Base-by-base conservation (phyloP, 2,329 filamentous ascomycete species). In the Neonectria ditissima region DNA sequence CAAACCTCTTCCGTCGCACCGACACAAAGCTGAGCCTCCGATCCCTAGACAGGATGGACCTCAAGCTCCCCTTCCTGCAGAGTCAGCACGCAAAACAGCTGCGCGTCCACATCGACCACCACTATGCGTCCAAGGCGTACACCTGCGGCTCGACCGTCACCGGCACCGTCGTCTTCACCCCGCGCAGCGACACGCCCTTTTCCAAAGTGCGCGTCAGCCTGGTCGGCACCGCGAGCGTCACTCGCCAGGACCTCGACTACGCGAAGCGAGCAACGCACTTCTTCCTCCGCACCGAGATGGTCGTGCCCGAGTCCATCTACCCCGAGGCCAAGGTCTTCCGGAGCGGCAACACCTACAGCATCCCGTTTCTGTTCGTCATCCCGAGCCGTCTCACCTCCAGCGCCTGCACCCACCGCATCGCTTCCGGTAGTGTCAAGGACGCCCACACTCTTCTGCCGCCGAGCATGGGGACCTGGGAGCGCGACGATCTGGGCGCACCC, bases 121-220 rank as follows among this genome's bases (percentile, higher is more conserved):
- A 73, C 67, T 73, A 73, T 26, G 66, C 58, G 34, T 69, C 70
- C 16, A 73, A 73, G 26, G 59, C 69, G 13, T 73, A 73, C 54
- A 73, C 67, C 41, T 69, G 69, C 57, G 66, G 69, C 37, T 70
- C 69, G 2, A 67, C 68, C 16, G 55, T 73, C 47, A 70, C 70
- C 20, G 70, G 70, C 16, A 64, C 59, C n/a, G 60, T 72, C 14
- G 30, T 28, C 37, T 59, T 73, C 26, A 52, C 61, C 1, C 70
- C 70, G 10, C 14, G 43, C 0, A 59, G 57, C 28, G 62, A 66
- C 55, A 66, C 53, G 4, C 67, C 58, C 13, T 72, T 70, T 20
- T 56, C 70, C 4, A 44, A 32, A 26, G 1, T 73, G 13, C 67
- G 68, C 16, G 65, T 73, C 28, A 56, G 59, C 8, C 64, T 73